These are phyloP conservation scores for Magnaporthiopsis rhizophila DNA, from an alignment of 2,329 filamentous ascomycete genomes.

Conservation along the genomic window DNA sequence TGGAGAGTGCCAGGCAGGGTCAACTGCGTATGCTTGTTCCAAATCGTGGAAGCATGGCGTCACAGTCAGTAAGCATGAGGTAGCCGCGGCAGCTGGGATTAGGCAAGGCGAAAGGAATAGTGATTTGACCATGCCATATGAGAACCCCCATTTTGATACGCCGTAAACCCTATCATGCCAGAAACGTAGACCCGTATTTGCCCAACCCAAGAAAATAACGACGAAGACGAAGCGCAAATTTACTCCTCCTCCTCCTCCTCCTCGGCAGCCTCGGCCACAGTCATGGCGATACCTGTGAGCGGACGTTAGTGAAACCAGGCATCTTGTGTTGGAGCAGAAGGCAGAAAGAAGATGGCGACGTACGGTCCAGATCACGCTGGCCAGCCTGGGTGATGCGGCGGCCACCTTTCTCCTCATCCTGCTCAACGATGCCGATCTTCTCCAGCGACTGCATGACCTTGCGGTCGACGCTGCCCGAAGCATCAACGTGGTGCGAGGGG, in stretches of 20 bases:
- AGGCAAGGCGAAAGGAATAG: constrained; percentile 3
- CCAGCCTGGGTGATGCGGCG: constrained; percentile 96
- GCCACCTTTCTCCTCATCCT: constrained; percentile 97
- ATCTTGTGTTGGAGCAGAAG: neutral
- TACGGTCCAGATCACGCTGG: constrained; percentile 95
- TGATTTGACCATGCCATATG: constrained; percentile 6
- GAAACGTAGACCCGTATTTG: constrained; percentile 2
- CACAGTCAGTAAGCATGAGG: neutral
- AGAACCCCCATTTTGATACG: constrained; percentile 8
- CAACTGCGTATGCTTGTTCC: neutral
- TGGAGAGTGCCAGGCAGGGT: neutral
- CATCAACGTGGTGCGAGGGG: constrained; percentile 92
- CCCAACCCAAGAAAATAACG: constrained; percentile 6
- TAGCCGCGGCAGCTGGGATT: constrained; percentile 5
- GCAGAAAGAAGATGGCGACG: constrained; percentile 16
- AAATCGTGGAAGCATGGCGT: neutral
- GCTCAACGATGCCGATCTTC: constrained; percentile 98
- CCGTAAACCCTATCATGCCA: constrained; percentile 8
- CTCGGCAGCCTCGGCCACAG: constrained; percentile 65
- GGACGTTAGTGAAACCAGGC: constrained; percentile 1
- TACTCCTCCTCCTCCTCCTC: constrained; percentile 60
- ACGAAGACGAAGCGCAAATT: constrained; percentile 19
- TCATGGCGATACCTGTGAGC: constrained; percentile 63
- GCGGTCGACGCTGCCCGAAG: constrained; percentile 91
- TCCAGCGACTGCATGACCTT: constrained; percentile 96